Percentiles rank a stretch among this genome's conserved stretches.
These are phyloP conservation scores for Backusella liffmaniae DNA, from an alignment of 192 early-diverging fungal genomes.

Conservation along the genomic window DNA sequence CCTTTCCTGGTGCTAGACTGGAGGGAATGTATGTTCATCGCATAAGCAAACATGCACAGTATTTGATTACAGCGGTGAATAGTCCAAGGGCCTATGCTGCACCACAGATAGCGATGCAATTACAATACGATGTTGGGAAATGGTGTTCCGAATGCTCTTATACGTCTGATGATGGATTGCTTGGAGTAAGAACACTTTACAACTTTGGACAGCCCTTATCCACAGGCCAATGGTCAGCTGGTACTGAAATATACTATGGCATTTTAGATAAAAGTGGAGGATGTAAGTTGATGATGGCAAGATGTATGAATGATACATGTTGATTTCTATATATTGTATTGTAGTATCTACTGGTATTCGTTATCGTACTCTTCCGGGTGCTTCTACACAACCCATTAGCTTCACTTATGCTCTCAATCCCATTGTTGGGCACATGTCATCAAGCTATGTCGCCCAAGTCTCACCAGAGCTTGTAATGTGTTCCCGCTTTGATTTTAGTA, in stretches of 20 bases:
- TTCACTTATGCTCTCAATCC: constrained; percentile 83
- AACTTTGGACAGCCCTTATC: constrained; percentile 58
- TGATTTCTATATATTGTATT: not conserved
- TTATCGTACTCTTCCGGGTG: constrained; percentile 59
- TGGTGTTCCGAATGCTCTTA: constrained; percentile 78
- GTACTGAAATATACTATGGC: constrained; percentile 74
- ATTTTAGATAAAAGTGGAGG: constrained; percentile 87
- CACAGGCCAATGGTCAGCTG: constrained; percentile 59
- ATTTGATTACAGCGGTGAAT: constrained; percentile 63
- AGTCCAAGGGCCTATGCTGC: constrained; percentile 38
- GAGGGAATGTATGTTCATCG: constrained; percentile 63
- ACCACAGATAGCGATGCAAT: constrained; percentile 57
- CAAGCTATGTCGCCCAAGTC: constrained; percentile 81
- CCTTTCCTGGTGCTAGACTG: constrained; percentile 63
- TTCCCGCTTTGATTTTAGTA: constrained; percentile 87
- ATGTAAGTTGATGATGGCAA: constrained; percentile 42
- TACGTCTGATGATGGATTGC: constrained; percentile 71
- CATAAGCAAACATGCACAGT: constrained; percentile 52
- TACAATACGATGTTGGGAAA: constrained; percentile 66
- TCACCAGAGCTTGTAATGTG: constrained; percentile 66
- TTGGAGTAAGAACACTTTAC: constrained; percentile 82
- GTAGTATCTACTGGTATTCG: constrained; percentile 67
- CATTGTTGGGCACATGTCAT: constrained; percentile 89
- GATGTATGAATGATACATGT: not conserved
- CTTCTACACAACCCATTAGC: constrained; percentile 45